These are phyloP conservation scores for Xylaria palmicola DNA, from an alignment of 495 filamentous ascomycete genomes.

Conservation along the genomic window DNA sequence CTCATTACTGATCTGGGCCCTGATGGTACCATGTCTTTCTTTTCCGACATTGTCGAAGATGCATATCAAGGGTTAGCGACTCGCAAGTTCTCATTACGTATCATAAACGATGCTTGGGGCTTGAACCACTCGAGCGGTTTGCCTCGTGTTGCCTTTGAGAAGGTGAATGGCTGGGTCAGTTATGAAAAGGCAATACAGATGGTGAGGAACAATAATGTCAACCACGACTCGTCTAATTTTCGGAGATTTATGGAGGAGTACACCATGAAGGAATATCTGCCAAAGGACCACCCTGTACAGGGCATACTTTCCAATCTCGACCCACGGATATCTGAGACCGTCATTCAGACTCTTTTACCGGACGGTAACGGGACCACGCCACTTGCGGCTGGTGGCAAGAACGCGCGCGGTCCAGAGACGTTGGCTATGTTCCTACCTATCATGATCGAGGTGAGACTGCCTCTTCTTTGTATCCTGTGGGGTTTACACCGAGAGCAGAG, in stretches of 20 bases:
- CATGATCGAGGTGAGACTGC: constrained; percentile 16
- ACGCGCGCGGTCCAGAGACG: constrained; percentile 25
- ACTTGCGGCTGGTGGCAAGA: not conserved
- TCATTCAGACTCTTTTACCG: constrained; percentile 27
- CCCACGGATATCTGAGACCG: constrained; percentile 30
- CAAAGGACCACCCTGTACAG: constrained; percentile 21
- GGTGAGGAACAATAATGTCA: constrained; percentile 10
- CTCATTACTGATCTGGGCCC: constrained; percentile 63
- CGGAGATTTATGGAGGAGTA: constrained; percentile 20
- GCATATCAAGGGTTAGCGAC: constrained; percentile 13
- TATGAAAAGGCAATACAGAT: constrained; percentile 20
- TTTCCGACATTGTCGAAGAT: constrained; percentile 47
- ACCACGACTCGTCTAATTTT: constrained; percentile 17
- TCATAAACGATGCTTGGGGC: constrained; percentile 28
- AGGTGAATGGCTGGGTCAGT: not conserved
- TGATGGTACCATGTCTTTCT: constrained; percentile 56
- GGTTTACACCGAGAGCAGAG: not conserved
- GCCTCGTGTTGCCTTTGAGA: constrained; percentile 27
- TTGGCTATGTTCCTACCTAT: constrained; percentile 30
- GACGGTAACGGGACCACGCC: not conserved
- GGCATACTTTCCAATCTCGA: constrained; percentile 23
- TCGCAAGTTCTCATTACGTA: constrained; percentile 18
- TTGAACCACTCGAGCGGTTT: constrained; percentile 22
- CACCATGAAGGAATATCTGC: constrained; percentile 19
- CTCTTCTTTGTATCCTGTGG: not conserved